phyloP scores from a whole-genome alignment of 2,329 filamentous ascomycete genomes.

The Botryotinia narcissicola region DNA sequence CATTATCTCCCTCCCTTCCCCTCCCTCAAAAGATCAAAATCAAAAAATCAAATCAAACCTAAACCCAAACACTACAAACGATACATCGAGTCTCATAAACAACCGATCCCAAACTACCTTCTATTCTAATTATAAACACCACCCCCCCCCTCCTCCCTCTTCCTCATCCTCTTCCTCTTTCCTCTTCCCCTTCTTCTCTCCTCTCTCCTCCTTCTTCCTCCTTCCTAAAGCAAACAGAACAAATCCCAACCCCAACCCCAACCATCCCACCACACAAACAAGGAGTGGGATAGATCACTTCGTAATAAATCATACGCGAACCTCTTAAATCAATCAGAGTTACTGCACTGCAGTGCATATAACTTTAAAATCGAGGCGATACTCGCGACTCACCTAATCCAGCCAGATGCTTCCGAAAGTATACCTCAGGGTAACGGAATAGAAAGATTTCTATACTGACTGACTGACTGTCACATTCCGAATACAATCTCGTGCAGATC shows the following conservation, averaged over 20 bases:
- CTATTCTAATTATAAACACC: no score
- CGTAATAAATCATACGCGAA: neutral
- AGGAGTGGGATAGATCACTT: neutral
- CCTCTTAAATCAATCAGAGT: neutral
- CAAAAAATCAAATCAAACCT: neutral
- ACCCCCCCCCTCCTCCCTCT: no score
- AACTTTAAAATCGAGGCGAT: neutral
- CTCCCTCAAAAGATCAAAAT: neutral
- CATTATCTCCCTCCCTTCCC: neutral
- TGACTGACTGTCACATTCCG: neutral
- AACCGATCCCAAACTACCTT: no score
- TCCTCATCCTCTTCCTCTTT: neutral
- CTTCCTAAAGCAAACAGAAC: neutral
- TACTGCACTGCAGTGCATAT: neutral
- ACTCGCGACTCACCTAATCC: neutral
- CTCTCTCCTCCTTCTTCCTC: neutral
- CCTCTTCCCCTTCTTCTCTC: no score
- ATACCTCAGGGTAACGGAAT: neutral
- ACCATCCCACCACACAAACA: neutral
- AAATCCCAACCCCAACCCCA: neutral
- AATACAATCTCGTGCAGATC: conserved; percentile 2
- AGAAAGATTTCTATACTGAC: neutral
- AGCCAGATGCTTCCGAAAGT: neutral
- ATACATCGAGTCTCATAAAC: no score
- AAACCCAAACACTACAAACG: no score